phyloP scores from a whole-genome alignment of 768 basidiomycete genomes.

The Phylloporus sp. region DNA sequence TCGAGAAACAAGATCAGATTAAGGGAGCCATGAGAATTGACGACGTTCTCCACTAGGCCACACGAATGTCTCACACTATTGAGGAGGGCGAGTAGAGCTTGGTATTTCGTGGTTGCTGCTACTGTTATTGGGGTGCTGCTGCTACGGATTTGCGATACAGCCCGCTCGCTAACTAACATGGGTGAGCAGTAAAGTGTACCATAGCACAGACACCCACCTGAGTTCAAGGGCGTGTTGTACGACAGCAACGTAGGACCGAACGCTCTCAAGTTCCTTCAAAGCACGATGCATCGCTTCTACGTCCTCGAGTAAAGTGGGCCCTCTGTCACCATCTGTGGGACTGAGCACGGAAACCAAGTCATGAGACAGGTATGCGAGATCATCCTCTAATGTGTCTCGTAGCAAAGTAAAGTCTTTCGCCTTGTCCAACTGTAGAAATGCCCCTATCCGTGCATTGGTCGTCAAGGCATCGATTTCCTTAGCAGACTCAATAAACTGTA shows the following conservation, averaged over 20 bases:
- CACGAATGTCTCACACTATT: slow-evolving; percentile 44
- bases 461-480: slow-evolving; percentile 45
- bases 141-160: slow-evolving; percentile 49
- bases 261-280: slow-evolving; percentile 71
- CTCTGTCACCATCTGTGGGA: slow-evolving; percentile 40
- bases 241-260: slow-evolving; percentile 72
- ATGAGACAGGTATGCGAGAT: slow-evolving; percentile 62
- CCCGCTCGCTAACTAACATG: slow-evolving; percentile 46
- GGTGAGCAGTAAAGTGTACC: slow-evolving; percentile 1
- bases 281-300: slow-evolving; percentile 76
- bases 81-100: slow-evolving; percentile 60
- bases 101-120: slow-evolving; percentile 53
- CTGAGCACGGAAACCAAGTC: slow-evolving; percentile 57
- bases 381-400: slow-evolving; percentile 74
- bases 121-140: slow-evolving; percentile 39
- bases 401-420: slow-evolving; percentile 75
- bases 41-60: slow-evolving; percentile 41
- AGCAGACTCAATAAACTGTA: slow-evolving; percentile 57
- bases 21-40: slow-evolving; percentile 46
- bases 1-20: slow-evolving; percentile 62
- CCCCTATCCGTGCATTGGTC: slow-evolving; percentile 42
- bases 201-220: slow-evolving; percentile 47
- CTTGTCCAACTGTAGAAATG: slow-evolving; percentile 49
- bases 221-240: slow-evolving; percentile 66
- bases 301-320: slow-evolving; percentile 72